Conservation (phyloP, 179 eudicot species). For the Monotropa hypopitys region DNA sequence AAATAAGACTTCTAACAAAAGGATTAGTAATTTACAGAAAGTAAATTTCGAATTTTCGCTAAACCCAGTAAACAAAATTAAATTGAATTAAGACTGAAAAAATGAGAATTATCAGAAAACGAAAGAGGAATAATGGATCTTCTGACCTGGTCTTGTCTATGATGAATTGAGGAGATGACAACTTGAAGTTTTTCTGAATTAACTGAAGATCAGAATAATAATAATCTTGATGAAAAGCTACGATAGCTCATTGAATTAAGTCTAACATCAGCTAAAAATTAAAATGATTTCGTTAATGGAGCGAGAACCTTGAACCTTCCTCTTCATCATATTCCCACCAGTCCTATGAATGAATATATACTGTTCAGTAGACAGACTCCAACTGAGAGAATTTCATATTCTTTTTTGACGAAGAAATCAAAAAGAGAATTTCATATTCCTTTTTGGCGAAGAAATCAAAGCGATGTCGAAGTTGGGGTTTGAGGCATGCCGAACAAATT, state of each 20-base stretch:
- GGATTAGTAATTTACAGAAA: too few relatives aligned
- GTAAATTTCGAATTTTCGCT: too few relatives aligned
- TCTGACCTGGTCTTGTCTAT: slow-evolving; percentile 1
- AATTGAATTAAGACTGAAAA: not conserved
- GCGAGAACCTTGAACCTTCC: not conserved
- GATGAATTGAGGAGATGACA: not conserved
- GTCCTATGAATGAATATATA: not conserved
- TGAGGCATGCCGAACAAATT: slow-evolving; percentile 61
- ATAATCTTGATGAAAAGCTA: not conserved
- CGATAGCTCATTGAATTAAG: not conserved
- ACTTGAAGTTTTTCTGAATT: not conserved
- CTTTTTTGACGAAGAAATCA: slow-evolving; percentile 11
- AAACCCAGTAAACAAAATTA: too few relatives aligned
- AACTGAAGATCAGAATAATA: not conserved
- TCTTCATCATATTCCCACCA: not conserved
- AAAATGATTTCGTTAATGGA: not conserved
- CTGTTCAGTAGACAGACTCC: not conserved
- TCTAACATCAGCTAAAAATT: too few relatives aligned
- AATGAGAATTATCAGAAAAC: not conserved
- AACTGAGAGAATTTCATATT: slow-evolving; percentile 11
- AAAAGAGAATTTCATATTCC: slow-evolving; percentile 12
- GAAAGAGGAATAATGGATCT: not conserved
- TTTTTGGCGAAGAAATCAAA: slow-evolving; percentile 36
- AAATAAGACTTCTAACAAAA: too few relatives aligned
- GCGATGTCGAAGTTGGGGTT: slow-evolving; percentile 20